Evolutionary conservation across 345 rosid genomes (phyloP).

Genomic region (Camelina sativa): DNA sequence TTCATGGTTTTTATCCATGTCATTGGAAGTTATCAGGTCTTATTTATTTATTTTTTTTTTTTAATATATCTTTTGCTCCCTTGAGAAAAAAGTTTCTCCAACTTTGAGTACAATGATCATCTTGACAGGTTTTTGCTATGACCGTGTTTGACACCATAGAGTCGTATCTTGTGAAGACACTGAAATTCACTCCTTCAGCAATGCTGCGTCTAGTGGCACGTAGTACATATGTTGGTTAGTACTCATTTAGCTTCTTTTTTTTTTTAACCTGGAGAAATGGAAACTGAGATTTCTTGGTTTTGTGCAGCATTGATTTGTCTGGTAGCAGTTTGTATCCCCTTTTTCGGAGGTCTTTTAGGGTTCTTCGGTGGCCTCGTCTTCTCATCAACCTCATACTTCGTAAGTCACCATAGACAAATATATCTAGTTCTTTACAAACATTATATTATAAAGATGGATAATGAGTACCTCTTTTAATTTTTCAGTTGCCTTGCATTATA

Average conservation of each 20-base stretch:
- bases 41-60: neutral
- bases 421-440: neutral
- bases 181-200: conserved; percentile 45
- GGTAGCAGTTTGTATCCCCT: conserved; percentile 58
- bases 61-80: neutral
- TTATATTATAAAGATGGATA: neutral
- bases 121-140: conserved; percentile 54
- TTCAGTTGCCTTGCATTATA: conserved; percentile 64
- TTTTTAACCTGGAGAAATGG: neutral
- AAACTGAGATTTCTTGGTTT: conserved; percentile 13
- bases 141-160: conserved; percentile 59
- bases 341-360: conserved; percentile 65
- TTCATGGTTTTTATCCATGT: conserved; percentile 60
- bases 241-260: neutral
- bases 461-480: neutral
- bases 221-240: conserved; percentile 54
- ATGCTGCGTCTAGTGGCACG: conserved; percentile 49
- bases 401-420: conserved; percentile 35
- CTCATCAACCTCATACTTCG: conserved; percentile 61
- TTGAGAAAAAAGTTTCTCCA: neutral
- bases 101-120: conserved; percentile 13
- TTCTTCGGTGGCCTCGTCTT: conserved; percentile 67
- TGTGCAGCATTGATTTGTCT: conserved; percentile 54
- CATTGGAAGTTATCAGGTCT: conserved; percentile 65
- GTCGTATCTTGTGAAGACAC: conserved; percentile 44